Evolutionary conservation across 2,329 filamentous ascomycete genomes (phyloP).

Genomic region (Penicillium occitanis): DNA sequence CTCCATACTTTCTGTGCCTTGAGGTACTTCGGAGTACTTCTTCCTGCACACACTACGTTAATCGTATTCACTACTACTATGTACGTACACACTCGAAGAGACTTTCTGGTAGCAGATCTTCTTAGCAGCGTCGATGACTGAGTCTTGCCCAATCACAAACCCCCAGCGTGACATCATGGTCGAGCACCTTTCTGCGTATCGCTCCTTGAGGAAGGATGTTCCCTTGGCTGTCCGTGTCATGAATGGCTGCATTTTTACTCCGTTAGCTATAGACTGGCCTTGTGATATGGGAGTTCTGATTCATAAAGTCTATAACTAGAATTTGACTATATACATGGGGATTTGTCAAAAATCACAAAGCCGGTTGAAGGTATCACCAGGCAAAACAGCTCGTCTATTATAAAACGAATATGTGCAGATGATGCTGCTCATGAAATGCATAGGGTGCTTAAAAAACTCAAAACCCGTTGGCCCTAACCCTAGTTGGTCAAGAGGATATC

Average conservation of each 20-base stretch:
- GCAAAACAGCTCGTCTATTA: not conserved
- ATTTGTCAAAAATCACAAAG: not conserved
- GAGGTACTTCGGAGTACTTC: not conserved
- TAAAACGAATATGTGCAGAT: conserved; percentile 6
- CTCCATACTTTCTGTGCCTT: not conserved
- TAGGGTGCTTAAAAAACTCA: not conserved
- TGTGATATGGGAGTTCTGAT: not conserved
- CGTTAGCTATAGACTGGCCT: not conserved
- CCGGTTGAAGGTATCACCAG: not conserved
- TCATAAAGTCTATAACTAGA: not conserved
- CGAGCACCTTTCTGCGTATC: not conserved
- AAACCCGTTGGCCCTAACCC: not conserved
- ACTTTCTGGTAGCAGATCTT: not conserved
- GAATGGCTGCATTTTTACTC: not conserved
- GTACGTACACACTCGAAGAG: not conserved
- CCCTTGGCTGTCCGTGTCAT: not conserved
- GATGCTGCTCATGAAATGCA: not conserved
- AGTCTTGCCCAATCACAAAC: not conserved
- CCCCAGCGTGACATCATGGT: not conserved
- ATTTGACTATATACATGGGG: not conserved
- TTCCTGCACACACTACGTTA: no score
- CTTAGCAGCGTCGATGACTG: not conserved
- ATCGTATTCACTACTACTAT: not conserved
- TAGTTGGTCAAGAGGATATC: conserved; percentile 57
- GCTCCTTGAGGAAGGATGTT: not conserved